Evolutionary conservation across 176 grass and related monocot genomes (phyloP).

Genomic region (Cenchrus americanus): DNA sequence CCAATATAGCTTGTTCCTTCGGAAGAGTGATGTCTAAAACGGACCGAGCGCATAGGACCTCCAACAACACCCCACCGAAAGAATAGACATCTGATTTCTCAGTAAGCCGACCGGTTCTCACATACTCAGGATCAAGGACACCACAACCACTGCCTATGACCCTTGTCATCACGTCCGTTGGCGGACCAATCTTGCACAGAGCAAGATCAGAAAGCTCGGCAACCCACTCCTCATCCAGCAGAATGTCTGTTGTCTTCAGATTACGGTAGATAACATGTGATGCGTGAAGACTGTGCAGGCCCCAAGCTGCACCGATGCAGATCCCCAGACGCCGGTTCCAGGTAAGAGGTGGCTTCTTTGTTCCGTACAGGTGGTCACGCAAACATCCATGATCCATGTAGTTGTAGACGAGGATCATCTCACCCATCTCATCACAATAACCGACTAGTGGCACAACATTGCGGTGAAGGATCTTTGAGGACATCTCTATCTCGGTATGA

Average conservation of each 20-base stretch:
- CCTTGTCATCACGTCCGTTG: fast-evolving
- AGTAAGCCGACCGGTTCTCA: background rate
- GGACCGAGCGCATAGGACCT: background rate
- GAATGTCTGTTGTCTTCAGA: background rate
- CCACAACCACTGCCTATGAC: background rate
- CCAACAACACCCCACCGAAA: background rate
- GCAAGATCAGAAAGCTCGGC: background rate
- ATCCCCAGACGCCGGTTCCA: background rate
- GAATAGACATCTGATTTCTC: background rate
- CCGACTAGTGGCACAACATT: background rate
- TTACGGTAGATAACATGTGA: background rate
- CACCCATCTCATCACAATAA: background rate
- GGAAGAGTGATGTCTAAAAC: no score
- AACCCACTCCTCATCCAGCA: background rate
- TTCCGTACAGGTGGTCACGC: background rate
- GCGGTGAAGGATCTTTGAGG: background rate
- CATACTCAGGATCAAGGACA: background rate
- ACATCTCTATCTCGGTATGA: background rate
- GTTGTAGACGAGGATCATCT: slow-evolving; percentile 4
- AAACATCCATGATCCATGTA: background rate
- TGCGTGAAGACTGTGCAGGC: background rate
- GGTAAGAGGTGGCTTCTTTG: background rate
- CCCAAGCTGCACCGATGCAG: background rate
- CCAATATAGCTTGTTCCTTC: background rate
- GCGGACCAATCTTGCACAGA: background rate